Evolutionary conservation across 2,329 filamentous ascomycete genomes (phyloP).

Genomic region (Sclerotinia borealis): DNA sequence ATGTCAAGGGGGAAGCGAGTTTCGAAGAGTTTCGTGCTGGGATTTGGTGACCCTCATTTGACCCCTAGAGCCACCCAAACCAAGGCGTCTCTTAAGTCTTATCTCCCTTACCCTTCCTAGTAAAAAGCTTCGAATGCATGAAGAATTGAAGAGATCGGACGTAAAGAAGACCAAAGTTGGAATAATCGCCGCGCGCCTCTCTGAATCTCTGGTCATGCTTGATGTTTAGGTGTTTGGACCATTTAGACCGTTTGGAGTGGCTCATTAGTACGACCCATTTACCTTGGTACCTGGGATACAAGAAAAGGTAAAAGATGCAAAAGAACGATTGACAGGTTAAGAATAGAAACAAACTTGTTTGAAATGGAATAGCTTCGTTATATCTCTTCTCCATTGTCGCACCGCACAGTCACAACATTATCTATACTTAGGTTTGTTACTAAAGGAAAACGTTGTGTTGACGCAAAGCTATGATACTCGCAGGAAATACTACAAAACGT

Average conservation of each 20-base stretch:
- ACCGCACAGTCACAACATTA: background rate
- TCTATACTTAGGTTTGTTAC: background rate
- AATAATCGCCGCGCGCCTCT: constrained; percentile 14
- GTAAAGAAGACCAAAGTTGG: constrained; percentile 7
- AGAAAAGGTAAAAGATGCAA: background rate
- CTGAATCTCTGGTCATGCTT: background rate
- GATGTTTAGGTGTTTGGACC: constrained; percentile 2
- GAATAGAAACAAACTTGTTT: constrained; percentile 1
- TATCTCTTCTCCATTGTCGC: background rate
- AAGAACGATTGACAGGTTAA: constrained; percentile 4
- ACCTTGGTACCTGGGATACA: background rate
- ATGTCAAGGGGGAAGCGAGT: constrained; percentile 11
- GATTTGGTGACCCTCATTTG: constrained; percentile 5
- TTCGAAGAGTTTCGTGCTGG: constrained; percentile 12
- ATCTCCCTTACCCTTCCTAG: background rate
- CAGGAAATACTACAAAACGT: background rate
- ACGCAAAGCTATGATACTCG: constrained; percentile 1
- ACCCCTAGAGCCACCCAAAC: constrained; percentile 7
- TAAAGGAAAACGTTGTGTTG: constrained; percentile 4
- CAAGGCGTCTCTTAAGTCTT: constrained; percentile 1
- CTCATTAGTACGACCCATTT: background rate
- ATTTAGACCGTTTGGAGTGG: background rate
- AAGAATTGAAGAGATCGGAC: constrained; percentile 6
- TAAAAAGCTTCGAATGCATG: constrained; percentile 7
- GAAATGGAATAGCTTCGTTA: background rate